Base-by-base conservation (phyloP, 1,284 basidiomycete genomes). In the Pseudozyma sp. region DNA sequence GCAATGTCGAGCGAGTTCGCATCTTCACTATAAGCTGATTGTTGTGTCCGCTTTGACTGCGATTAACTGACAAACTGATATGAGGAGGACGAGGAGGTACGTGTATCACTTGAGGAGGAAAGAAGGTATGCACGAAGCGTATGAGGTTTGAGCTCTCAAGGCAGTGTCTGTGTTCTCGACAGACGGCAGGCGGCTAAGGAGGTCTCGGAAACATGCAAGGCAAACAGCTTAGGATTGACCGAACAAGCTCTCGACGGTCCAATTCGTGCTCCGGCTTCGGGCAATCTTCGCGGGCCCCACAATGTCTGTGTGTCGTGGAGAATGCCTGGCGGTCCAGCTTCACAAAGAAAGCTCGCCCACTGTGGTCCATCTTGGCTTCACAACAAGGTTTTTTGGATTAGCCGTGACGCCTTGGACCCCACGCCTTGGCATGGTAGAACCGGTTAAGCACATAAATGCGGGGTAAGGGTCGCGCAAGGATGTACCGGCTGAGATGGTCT, bases 381-480 rank as follows among this genome's bases (percentile, higher is more conserved):
- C 8, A 49, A 6, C 14, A 42, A n/a, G 44, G 31, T 19, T 13
- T 7, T 55, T 57, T 44, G 68, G 54, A 56, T 53, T 64, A 60
- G 50, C 61, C 57, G 25, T 31, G 68, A 50, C 52, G 60, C 67
- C 60, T 42, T 39, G 67, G 21, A 59, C 66, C 62, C 52, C 52
- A 44, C 44, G 3, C 16, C 14, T 16, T 42, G 45, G 1, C 18
- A 47, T 34, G 0, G 25, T 38, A 8, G 11, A 21, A 40, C 54
- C 50, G 52, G 59, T 45, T 60, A 61, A 38, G 11, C 21, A 1
- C 11, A 34, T 10, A 43, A 18, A n/a, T 64, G 54, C 54, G 61
- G 54, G 61, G 61, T 57, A 58, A 57, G 38, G 25, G 52, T 35
- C 13, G 40, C n/a, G 19, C 48, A 36, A 56, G 40, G 34, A 6